A percentile compares a stretch with the other conserved stretches of the same genome.
These are phyloP conservation scores for Neobulgaria alba DNA, from an alignment of 2,329 filamentous ascomycete genomes.

Conservation along the genomic window DNA sequence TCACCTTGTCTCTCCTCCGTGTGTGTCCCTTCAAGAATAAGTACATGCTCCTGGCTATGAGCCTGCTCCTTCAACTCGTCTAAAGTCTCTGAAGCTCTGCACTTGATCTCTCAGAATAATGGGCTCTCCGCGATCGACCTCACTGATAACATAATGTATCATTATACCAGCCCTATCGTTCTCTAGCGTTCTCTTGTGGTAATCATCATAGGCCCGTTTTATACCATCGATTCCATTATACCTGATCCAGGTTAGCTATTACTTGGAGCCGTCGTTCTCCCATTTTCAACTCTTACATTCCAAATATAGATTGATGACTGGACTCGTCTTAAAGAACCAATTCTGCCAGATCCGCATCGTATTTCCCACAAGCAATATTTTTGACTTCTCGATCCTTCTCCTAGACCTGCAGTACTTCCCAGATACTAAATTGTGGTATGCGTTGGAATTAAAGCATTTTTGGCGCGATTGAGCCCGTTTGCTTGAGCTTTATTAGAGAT, in stretches of 20 bases:
- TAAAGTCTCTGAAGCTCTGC: constrained; percentile 55
- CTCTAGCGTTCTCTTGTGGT: constrained; percentile 52
- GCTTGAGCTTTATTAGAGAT: constrained; percentile 59
- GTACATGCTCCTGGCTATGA: constrained; percentile 65
- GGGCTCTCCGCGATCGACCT: constrained; percentile 73
- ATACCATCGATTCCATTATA: constrained; percentile 74
- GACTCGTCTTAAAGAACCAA: constrained; percentile 44
- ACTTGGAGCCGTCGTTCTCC: no score
- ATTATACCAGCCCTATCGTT: constrained; percentile 72
- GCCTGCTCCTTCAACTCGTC: constrained; percentile 63
- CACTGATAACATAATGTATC: constrained; percentile 72
- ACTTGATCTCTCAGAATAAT: constrained; percentile 64
- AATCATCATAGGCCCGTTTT: constrained; percentile 67
- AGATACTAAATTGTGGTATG: constrained; percentile 57
- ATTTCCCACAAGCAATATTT: constrained; percentile 45
- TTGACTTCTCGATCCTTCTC: constrained; percentile 35
- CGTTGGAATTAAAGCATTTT: constrained; percentile 49
- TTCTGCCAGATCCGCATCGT: constrained; percentile 58
- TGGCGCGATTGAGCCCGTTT: constrained; percentile 54
- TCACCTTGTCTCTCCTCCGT: no score
- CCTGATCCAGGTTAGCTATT: no score
- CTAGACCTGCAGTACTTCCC: constrained; percentile 32
- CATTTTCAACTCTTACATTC: no score
- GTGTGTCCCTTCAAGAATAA: constrained; percentile 79
- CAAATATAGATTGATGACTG: no score